Evolutionary conservation across 176 grass and related monocot species (phyloP).

Genomic region (Phoenix roebelenii): DNA sequence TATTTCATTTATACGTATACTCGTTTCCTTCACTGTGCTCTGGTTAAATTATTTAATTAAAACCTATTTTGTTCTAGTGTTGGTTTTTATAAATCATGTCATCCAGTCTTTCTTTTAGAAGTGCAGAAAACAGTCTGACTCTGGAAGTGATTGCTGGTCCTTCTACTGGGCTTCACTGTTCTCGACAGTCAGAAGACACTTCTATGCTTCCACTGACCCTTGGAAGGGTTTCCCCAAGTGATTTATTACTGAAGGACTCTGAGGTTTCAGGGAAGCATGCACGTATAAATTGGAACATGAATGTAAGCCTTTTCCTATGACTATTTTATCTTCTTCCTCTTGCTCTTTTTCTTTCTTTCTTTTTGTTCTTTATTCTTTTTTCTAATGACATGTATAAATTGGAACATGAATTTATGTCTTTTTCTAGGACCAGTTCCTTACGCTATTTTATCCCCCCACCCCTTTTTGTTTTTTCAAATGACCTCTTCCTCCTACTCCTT

Average conservation of each 20-base stretch:
- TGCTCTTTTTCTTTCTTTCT: too few species aligned
- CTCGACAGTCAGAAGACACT: conserved; percentile 33
- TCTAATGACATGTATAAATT: too few species aligned
- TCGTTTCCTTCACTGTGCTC: conserved; percentile 4
- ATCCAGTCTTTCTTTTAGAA: conserved; percentile 38
- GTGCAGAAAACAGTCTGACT: conserved; percentile 47
- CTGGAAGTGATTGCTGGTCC: conserved; percentile 71
- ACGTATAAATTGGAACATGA: conserved; percentile 56
- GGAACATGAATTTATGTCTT: too few species aligned
- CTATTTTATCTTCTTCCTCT: too few species aligned
- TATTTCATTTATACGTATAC: conserved; percentile 42
- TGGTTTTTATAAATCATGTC: conserved; percentile 30
- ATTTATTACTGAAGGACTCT: conserved; percentile 60
- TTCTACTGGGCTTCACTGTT: conserved; percentile 50
- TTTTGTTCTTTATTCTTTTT: too few species aligned
- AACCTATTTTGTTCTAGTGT: background rate
- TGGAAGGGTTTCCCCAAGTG: conserved; percentile 61
- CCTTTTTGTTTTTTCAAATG: conserved; percentile 1
- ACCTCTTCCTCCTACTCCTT: background rate
- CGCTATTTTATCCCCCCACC: too few species aligned
- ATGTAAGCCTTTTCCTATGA: conserved; percentile 27
- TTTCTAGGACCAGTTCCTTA: too few species aligned
- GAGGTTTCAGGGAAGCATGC: conserved; percentile 89
- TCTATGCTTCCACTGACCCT: conserved; percentile 41
- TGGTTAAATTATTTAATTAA: too few species aligned